Percentiles rank a stretch among this genome's conserved stretches.
phyloP scores from a whole-genome alignment of 2,329 filamentous ascomycete genomes.

The Trichoderma lentiforme region DNA sequence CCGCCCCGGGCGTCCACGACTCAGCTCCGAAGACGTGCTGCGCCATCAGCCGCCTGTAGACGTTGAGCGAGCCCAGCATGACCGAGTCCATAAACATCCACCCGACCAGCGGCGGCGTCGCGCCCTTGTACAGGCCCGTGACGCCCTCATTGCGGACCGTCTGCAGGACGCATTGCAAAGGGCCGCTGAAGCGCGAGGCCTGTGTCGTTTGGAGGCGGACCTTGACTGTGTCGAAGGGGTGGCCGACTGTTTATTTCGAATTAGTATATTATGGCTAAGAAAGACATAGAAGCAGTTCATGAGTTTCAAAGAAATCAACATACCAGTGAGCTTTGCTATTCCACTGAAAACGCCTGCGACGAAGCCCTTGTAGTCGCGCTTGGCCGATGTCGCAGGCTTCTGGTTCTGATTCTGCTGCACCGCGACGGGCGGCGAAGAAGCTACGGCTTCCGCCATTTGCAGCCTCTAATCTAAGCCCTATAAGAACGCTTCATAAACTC shows the following conservation, averaged over 20 bases:
- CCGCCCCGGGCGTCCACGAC: conserved; percentile 28
- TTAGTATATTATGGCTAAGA: not conserved
- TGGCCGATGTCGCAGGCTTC: conserved; percentile 12
- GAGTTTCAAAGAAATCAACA: not conserved
- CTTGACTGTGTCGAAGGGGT: conserved; percentile 93
- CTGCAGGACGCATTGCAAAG: conserved; percentile 78
- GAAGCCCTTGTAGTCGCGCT: conserved; percentile 82
- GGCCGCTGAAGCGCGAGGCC: conserved; percentile 74
- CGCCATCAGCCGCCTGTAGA: conserved; percentile 81
- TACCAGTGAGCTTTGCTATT: conserved; percentile 82
- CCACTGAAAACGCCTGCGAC: conserved; percentile 95
- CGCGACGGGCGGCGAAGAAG: not conserved
- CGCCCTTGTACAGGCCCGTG: conserved; percentile 87
- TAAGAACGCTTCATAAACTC: not conserved
- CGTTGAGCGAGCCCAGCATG: conserved; percentile 88
- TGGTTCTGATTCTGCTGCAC: not conserved
- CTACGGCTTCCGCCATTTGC: conserved; percentile 10
- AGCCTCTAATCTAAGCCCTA: not conserved
- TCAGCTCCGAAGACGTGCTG: conserved; percentile 69
- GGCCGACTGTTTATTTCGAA: conserved; percentile 46
- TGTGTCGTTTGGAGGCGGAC: conserved; percentile 89
- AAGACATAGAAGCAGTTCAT: not conserved
- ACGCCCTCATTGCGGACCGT: conserved; percentile 85
- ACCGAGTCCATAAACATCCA: conserved; percentile 97
- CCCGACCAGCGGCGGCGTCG: conserved; percentile 84